A percentile compares a stretch with the other conserved stretches of the same genome.
Evolutionary conservation across 2,329 filamentous ascomycete genomes (phyloP).

Genomic region (Ceratocystis papillata): DNA sequence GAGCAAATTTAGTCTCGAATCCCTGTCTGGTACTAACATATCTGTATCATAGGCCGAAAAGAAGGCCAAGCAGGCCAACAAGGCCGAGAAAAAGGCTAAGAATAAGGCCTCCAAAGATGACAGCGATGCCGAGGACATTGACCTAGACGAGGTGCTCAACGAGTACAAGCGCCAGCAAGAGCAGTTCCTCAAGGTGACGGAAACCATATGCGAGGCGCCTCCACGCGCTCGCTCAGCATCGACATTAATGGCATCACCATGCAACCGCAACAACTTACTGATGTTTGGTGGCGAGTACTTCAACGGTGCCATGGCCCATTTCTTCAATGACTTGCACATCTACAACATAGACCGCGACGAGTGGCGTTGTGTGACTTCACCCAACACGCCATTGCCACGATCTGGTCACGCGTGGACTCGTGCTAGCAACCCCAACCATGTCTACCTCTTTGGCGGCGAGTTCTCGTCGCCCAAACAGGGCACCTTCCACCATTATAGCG

Average conservation of each 20-base stretch:
- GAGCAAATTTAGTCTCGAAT: background rate
- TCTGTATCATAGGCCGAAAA: constrained; percentile 42
- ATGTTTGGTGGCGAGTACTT: constrained; percentile 94
- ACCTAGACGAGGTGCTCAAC: constrained; percentile 84
- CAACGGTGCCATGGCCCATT: constrained; percentile 74
- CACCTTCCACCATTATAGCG: constrained; percentile 98
- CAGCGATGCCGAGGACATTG: constrained; percentile 83
- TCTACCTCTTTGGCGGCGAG: constrained; percentile 93
- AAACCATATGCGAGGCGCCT: constrained; percentile 57
- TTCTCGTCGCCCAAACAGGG: constrained; percentile 96
- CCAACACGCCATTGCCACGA: constrained; percentile 80
- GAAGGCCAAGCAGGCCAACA: constrained; percentile 73
- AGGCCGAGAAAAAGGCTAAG: constrained; percentile 77
- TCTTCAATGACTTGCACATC: constrained; percentile 56
- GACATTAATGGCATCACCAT: constrained; percentile 72
- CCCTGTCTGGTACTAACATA: background rate
- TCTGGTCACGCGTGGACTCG: constrained; percentile 93
- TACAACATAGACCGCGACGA: constrained; percentile 74
- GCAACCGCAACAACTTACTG: constrained; percentile 76
- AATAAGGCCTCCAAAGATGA: constrained; percentile 62
- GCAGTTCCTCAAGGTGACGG: constrained; percentile 86
- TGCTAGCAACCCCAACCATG: constrained; percentile 68
- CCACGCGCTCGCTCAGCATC: constrained; percentile 70
- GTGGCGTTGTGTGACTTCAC: constrained; percentile 82
- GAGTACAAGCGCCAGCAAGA: constrained; percentile 91